These are phyloP conservation scores for Kazachstania kunashirensis DNA, from an alignment of 805 yeast genomes.

Conservation along the genomic window DNA sequence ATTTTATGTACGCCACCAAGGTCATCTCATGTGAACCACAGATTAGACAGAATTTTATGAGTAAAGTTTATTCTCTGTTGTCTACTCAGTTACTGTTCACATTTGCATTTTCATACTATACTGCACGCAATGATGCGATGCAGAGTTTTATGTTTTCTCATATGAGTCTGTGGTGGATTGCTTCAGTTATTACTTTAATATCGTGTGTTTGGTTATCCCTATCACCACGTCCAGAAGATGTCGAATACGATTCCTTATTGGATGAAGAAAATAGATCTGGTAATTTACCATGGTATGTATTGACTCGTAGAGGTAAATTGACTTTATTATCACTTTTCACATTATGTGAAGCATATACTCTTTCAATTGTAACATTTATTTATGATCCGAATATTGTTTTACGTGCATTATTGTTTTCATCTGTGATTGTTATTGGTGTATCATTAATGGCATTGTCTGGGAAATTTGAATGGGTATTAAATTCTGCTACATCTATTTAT, in stretches of 20 bases:
- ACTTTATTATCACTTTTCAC: conserved; percentile 58
- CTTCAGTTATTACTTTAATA: conserved; percentile 51
- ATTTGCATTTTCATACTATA: conserved; percentile 29
- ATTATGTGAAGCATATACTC: conserved; percentile 57
- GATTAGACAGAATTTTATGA: conserved; percentile 63
- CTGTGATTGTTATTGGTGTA: conserved; percentile 64
- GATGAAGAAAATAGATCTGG: conserved; percentile 3
- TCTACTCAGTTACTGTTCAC: conserved; percentile 57
- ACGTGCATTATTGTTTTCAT: conserved; percentile 62
- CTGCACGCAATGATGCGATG: conserved; percentile 11
- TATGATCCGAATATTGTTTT: conserved; percentile 55
- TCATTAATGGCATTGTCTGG: conserved; percentile 72
- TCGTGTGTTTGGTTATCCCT: conserved; percentile 53
- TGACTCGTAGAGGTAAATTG: conserved; percentile 29
- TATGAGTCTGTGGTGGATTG: conserved; percentile 48
- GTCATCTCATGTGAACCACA: conserved; percentile 72
- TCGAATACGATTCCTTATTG: not conserved
- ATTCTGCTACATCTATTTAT: conserved; percentile 28
- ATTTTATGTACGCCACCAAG: conserved; percentile 70
- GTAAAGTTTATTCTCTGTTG: conserved; percentile 70
- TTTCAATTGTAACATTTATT: conserved; percentile 57
- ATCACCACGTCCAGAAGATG: conserved; percentile 59
- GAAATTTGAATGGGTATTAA: conserved; percentile 20
- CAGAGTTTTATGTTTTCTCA: conserved; percentile 45
- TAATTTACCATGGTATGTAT: conserved; percentile 24